Evolutionary conservation across 805 yeast species (phyloP).

Genomic region (Jamesozyma hellenica): DNA sequence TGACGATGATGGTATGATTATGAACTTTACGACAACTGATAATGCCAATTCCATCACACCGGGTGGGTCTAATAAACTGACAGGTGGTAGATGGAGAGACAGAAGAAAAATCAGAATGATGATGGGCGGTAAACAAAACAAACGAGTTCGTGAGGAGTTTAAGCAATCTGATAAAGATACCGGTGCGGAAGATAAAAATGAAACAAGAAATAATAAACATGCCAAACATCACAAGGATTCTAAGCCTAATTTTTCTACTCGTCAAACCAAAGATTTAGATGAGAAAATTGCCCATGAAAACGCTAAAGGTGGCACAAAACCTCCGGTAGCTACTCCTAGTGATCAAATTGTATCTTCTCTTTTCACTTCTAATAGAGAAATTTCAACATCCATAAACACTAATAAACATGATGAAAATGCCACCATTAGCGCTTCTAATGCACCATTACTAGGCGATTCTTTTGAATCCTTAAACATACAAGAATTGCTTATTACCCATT

Average conservation of each 20-base stretch:
- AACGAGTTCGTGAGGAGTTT: conserved; percentile 3
- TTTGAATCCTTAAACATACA: conserved; percentile 66
- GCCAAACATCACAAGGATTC: conserved; percentile 1
- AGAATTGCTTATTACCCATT: conserved; percentile 40
- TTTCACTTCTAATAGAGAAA: conserved; percentile 60
- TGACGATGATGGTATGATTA: conserved; percentile 38
- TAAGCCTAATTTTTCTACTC: conserved; percentile 3
- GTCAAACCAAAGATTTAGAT: conserved; percentile 6
- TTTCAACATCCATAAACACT: conserved; percentile 28
- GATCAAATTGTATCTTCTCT: conserved; percentile 72
- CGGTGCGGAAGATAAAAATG: neutral
- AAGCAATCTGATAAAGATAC: neutral
- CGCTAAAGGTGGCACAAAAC: conserved; percentile 4
- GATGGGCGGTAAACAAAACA: conserved; percentile 36
- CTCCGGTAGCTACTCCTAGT: conserved; percentile 4
- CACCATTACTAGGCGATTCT: conserved; percentile 58
- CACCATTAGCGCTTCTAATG: conserved; percentile 59
- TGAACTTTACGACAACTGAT: conserved; percentile 51
- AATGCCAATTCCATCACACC: conserved; percentile 17
- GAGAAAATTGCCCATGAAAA: conserved; percentile 1
- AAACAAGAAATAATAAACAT: neutral
- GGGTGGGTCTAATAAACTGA: conserved; percentile 32
- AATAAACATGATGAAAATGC: conserved; percentile 32
- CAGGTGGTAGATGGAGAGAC: conserved; percentile 79
- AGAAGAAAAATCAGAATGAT: conserved; percentile 51